Evolutionary conservation across 257 asterid species (phyloP).

Genomic region (Cordia subcordata): DNA sequence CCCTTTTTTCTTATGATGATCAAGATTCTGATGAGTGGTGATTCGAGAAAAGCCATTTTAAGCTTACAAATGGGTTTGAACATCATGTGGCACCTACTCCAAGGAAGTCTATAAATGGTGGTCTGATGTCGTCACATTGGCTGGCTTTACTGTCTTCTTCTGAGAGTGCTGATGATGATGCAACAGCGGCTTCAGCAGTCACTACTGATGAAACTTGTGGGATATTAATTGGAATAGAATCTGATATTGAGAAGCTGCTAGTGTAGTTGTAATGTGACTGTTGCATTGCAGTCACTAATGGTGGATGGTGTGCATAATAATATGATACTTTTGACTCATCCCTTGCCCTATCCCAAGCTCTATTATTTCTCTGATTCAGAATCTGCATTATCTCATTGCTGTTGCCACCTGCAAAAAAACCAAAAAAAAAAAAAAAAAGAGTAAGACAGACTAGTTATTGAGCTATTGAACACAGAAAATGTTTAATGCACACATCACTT

Average conservation of each 20-base stretch:
- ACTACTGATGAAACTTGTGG: conserved; percentile 17
- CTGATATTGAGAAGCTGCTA: conserved; percentile 22
- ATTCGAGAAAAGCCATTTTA: conserved; percentile 14
- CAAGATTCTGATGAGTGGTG: conserved; percentile 2
- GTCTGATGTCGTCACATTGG: conserved; percentile 33
- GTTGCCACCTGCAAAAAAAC: conserved; percentile 43
- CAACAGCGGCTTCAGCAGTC: conserved; percentile 16
- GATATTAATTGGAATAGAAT: conserved; percentile 18
- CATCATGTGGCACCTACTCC: conserved; percentile 77
- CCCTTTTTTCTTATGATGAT: too few species aligned
- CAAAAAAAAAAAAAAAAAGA: too few species aligned
- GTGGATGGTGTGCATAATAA: conserved; percentile 11
- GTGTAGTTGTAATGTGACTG: conserved; percentile 24
- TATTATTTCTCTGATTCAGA: conserved; percentile 30
- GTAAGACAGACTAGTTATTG: neutral
- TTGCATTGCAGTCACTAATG: conserved; percentile 22
- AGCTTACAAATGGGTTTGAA: conserved; percentile 11
- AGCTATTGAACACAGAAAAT: too few species aligned
- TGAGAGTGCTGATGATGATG: conserved; percentile 13
- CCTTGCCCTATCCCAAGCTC: conserved; percentile 35
- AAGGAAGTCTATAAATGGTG: conserved; percentile 85
- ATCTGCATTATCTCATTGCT: conserved; percentile 49
- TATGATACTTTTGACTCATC: conserved; percentile 19
- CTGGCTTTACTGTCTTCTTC: conserved; percentile 31
- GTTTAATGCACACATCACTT: too few species aligned